These are phyloP conservation scores for Penicillium sp. DNA, from an alignment of 2,329 filamentous ascomycete genomes.

Conservation along the genomic window DNA sequence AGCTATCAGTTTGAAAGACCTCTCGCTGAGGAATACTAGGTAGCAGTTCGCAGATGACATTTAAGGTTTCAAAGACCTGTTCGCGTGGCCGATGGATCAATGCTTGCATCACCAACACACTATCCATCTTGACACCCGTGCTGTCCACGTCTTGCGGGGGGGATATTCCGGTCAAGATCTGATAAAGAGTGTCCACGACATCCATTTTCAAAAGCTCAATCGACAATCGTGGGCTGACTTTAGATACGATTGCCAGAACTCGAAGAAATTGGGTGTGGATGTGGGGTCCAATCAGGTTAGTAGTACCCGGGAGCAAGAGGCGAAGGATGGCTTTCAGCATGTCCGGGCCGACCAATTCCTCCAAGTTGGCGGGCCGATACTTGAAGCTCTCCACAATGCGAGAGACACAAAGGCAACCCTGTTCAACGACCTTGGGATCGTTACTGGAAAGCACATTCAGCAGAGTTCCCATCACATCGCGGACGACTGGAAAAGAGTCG, in stretches of 20 bases:
- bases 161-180: slow-evolving; percentile 92
- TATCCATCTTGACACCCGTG: slow-evolving; percentile 66
- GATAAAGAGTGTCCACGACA: slow-evolving; percentile 93
- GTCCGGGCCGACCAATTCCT: slow-evolving; percentile 85
- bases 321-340: slow-evolving; percentile 78
- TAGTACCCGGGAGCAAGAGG: slow-evolving; percentile 84
- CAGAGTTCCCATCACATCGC: slow-evolving; percentile 93
- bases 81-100: slow-evolving; percentile 92
- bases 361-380: slow-evolving; percentile 76
- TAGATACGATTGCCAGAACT: slow-evolving; percentile 82
- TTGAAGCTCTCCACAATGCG: slow-evolving; percentile 97
- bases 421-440: slow-evolving; percentile 94
- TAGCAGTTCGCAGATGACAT: slow-evolving; percentile 92
- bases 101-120: slow-evolving; percentile 97
- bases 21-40: slow-evolving; percentile 62
- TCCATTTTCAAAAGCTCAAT: slow-evolving; percentile 92
- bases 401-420: slow-evolving; percentile 91
- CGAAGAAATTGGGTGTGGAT: slow-evolving; percentile 96
- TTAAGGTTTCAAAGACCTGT: slow-evolving; percentile 93
- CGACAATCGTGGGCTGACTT: slow-evolving; percentile 78
- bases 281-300: slow-evolving; percentile 86
- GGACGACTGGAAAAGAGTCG: slow-evolving; percentile 84
- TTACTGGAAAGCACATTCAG: slow-evolving; percentile 84
- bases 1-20: slow-evolving; percentile 47
- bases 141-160: slow-evolving; percentile 66